Evolutionary conservation across 768 basidiomycete genomes (phyloP).

Genomic region (Cubamyces sp.): DNA sequence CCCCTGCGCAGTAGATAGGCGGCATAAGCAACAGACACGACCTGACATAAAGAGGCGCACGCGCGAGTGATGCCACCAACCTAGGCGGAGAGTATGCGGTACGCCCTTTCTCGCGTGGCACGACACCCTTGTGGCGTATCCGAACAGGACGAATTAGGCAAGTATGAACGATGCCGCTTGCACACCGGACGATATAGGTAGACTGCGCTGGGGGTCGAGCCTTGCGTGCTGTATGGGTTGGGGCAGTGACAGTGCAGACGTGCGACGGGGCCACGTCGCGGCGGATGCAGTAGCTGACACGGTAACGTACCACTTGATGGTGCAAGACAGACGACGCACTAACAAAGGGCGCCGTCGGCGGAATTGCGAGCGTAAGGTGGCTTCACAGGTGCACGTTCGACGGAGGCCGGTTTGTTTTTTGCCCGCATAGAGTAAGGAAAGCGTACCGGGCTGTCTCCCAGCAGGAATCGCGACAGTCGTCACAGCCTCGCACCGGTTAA

Average conservation of each 20-base stretch:
- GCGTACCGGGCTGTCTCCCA: neutral
- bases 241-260: too few species aligned
- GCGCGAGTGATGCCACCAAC: too few species aligned
- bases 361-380: neutral
- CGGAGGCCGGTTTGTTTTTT: neutral
- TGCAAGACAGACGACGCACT: too few species aligned
- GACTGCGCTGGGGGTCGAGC: neutral
- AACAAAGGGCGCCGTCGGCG: neutral
- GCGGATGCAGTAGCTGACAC: too few species aligned
- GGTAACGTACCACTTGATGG: too few species aligned
- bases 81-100: too few species aligned
- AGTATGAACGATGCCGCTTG: neutral
- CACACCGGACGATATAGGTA: neutral
- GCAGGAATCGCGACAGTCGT: conserved; percentile 5
- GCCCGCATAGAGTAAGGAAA: neutral
- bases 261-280: too few species aligned
- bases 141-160: conserved; percentile 3
- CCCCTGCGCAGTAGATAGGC: neutral
- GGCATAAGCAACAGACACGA: neutral
- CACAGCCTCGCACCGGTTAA: conserved; percentile 11
- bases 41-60: neutral
- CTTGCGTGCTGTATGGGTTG: neutral
- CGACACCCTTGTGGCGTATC: conserved; percentile 12
- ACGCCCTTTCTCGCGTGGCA: neutral
- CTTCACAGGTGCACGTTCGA: neutral